Conservation (phyloP, 2,329 filamentous ascomycete species). For the Neocucurbitaria cava region DNA sequence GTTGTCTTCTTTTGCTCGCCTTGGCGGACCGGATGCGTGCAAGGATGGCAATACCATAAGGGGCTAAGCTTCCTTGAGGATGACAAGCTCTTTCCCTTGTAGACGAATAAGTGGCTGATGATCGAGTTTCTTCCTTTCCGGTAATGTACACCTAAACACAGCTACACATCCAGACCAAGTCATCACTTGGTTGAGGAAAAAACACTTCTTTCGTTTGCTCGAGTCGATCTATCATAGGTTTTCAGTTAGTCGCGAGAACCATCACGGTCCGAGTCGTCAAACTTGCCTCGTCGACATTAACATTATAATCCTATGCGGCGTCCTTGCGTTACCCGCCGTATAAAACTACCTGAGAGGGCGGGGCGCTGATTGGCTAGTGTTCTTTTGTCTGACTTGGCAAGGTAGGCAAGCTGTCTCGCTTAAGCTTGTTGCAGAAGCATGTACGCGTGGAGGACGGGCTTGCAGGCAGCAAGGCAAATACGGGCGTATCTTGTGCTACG, state of each 20-base stretch:
- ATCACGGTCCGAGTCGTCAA: neutral
- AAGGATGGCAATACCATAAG: neutral
- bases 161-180: too few species aligned
- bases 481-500: neutral
- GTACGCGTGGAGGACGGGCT: neutral
- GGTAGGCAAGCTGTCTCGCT: slow-evolving; percentile 5
- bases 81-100: neutral
- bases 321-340: neutral
- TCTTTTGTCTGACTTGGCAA: slow-evolving; percentile 21
- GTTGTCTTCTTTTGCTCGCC: slow-evolving; percentile 5
- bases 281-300: neutral
- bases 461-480: slow-evolving; percentile 15
- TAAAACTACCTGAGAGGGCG: neutral
- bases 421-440: slow-evolving; percentile 1
- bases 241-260: neutral
- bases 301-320: neutral
- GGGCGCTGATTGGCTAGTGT: slow-evolving; percentile 8
- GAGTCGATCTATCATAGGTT: too few species aligned
- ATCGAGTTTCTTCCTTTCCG: neutral
- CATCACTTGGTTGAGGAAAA: too few species aligned
- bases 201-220: too few species aligned
- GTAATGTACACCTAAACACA: neutral
- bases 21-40: neutral
- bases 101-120: neutral
- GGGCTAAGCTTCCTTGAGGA: neutral